Evolutionary conservation across 805 yeast genomes (phyloP).

Genomic region (Candida maltosa): DNA sequence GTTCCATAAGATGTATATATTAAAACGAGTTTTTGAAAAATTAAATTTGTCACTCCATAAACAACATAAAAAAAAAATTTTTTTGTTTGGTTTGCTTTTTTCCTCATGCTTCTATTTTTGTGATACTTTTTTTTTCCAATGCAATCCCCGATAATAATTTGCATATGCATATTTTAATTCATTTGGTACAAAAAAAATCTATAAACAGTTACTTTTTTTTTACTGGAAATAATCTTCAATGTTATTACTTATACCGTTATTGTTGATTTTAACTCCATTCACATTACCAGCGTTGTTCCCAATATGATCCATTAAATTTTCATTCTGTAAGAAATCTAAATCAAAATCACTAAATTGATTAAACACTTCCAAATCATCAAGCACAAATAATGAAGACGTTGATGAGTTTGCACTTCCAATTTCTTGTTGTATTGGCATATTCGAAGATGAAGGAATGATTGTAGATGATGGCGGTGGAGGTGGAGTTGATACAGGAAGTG

Average conservation of each 20-base stretch:
- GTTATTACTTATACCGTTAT: constrained; percentile 6
- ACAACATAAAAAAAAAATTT: too few species aligned
- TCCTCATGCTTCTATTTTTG: too few species aligned
- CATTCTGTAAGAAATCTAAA: constrained; percentile 29
- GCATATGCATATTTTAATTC: too few species aligned
- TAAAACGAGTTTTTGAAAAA: too few species aligned
- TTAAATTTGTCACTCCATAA: too few species aligned
- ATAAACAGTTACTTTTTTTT: neutral
- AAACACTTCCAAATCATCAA: constrained; percentile 2
- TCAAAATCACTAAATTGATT: constrained; percentile 18
- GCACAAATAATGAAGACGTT: constrained; percentile 1
- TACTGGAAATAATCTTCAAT: constrained; percentile 22
- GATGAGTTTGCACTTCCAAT: neutral
- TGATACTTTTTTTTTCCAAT: too few species aligned
- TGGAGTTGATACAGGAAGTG: neutral
- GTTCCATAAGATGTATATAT: too few species aligned
- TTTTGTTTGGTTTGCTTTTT: too few species aligned
- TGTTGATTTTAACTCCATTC: neutral
- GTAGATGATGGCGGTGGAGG: neutral
- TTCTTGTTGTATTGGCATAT: neutral
- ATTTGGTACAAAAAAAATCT: too few species aligned
- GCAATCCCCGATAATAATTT: too few species aligned
- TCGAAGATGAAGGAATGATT: neutral
- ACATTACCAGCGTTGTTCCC: neutral
- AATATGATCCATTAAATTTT: constrained; percentile 9